Conservation (phyloP, 2,329 filamentous ascomycete genomes). For the Aspergillus sp. region DNA sequence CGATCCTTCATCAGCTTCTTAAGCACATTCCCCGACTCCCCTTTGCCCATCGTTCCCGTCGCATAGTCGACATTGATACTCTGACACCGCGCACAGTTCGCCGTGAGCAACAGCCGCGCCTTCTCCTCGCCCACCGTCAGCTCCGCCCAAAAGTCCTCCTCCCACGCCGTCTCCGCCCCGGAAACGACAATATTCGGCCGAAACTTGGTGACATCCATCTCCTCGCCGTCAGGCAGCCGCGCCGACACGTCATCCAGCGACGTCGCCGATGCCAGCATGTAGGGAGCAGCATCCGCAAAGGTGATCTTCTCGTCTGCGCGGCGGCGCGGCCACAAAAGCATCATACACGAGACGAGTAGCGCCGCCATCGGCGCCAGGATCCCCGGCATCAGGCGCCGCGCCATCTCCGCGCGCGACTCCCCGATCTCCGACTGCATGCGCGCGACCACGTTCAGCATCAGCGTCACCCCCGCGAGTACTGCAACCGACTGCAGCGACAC, state of each 20-base stretch:
- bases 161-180: slow-evolving; percentile 56
- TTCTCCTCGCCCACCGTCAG: slow-evolving; percentile 43
- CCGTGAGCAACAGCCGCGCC: slow-evolving; percentile 57
- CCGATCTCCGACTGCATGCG: background rate
- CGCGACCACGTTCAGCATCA: slow-evolving; percentile 8
- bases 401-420: background rate
- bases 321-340: background rate
- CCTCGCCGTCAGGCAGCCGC: slow-evolving; percentile 49
- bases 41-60: slow-evolving; percentile 58
- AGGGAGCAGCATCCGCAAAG: slow-evolving; percentile 49
- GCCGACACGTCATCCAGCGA: slow-evolving; percentile 66
- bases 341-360: slow-evolving; percentile 3
- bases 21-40: slow-evolving; percentile 59
- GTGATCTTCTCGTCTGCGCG: slow-evolving; percentile 24
- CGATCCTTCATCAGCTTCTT: slow-evolving; percentile 70
- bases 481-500: slow-evolving; percentile 1
- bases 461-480: slow-evolving; percentile 5
- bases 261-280: slow-evolving; percentile 67
- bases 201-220: slow-evolving; percentile 66
- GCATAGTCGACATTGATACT: slow-evolving; percentile 70
- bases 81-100: slow-evolving; percentile 66
- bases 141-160: slow-evolving; percentile 72
- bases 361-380: slow-evolving; percentile 7
- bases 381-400: background rate
- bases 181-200: slow-evolving; percentile 70